Evolutionary conservation across 78 protist genomes (phyloP).

Genomic region (Dictyostelium capitatum): DNA sequence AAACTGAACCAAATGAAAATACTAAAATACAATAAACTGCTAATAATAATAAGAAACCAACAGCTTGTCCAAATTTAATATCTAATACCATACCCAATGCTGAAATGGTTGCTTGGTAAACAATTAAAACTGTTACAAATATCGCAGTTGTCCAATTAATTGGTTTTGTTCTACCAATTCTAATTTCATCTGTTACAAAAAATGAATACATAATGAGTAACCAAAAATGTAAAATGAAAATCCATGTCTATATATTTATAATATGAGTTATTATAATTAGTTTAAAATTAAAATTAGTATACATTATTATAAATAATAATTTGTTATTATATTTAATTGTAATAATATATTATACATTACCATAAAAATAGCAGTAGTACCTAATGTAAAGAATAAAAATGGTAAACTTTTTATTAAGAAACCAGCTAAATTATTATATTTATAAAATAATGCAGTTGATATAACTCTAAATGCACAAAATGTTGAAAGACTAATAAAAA

Average conservation of each 20-base stretch:
- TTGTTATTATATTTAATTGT: too few species aligned
- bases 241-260: not conserved
- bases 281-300: too few species aligned
- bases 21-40: not conserved
- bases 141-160: not conserved
- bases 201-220: slow-evolving; percentile 37
- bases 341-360: too few species aligned
- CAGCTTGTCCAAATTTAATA: not conserved
- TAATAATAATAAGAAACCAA: not conserved
- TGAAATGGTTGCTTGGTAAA: not conserved
- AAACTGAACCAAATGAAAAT: not conserved
- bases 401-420: too few species aligned
- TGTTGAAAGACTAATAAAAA: too few species aligned
- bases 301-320: too few species aligned
- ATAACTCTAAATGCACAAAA: not conserved
- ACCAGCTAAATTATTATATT: not conserved
- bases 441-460: not conserved
- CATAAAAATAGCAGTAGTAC: not conserved
- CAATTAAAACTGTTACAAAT: not conserved
- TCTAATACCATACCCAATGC: not conserved
- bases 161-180: not conserved
- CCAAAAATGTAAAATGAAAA: not conserved
- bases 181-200: slow-evolving; percentile 14
- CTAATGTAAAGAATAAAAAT: not conserved
- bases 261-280: too few species aligned